Evolutionary conservation across 2,329 filamentous ascomycete species (phyloP).

Genomic region (Aureobasidium sp.): DNA sequence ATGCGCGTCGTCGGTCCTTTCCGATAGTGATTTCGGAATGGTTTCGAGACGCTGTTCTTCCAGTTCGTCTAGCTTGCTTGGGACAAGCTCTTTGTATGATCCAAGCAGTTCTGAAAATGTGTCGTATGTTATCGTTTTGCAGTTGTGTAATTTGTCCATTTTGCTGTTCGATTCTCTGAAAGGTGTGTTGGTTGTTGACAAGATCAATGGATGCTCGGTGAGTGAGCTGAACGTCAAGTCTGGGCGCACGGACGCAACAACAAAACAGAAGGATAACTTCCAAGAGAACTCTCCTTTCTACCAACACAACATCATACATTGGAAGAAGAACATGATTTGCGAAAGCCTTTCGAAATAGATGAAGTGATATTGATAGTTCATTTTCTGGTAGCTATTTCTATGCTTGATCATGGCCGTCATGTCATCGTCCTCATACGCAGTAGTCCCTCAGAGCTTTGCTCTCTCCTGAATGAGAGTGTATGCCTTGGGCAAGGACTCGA

Average conservation of each 20-base stretch:
- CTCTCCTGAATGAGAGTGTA: conserved; percentile 4
- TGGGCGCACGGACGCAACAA: conserved; percentile 11
- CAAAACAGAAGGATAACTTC: background rate
- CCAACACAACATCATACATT: background rate
- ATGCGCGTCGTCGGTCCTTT: conserved; percentile 27
- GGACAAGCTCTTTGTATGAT: conserved; percentile 23
- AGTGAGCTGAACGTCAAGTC: background rate
- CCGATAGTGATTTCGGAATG: conserved; percentile 43
- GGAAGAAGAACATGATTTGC: background rate
- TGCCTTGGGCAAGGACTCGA: conserved; percentile 6
- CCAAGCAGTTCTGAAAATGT: conserved; percentile 22
- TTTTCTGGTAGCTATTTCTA: background rate
- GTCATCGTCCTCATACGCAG: background rate
- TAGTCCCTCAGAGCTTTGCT: background rate
- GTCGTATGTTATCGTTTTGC: conserved; percentile 21
- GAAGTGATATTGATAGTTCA: background rate
- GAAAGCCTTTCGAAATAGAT: no score
- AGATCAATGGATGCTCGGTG: background rate
- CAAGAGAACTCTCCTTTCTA: background rate
- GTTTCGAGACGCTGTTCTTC: conserved; percentile 54
- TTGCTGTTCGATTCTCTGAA: background rate
- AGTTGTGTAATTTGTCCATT: background rate
- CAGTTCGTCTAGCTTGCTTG: conserved; percentile 44
- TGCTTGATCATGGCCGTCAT: background rate
- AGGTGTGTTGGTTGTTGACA: background rate